Conservation (phyloP, 1,139 yeast species). For the Kodamaea plutei region DNA sequence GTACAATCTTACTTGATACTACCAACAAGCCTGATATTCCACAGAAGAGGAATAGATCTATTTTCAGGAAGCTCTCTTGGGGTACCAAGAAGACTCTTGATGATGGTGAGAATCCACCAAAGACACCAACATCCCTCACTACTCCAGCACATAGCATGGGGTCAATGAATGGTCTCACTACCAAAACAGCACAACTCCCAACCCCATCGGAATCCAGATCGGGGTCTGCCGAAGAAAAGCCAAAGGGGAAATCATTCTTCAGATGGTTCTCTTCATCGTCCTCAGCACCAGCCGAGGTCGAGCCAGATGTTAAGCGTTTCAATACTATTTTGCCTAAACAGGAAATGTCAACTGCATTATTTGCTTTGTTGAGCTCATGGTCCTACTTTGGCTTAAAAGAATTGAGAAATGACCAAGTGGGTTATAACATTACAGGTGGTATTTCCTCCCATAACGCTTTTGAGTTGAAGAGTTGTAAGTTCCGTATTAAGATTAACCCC, state of each 20-base stretch:
- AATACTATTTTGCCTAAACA: slow-evolving; percentile 45
- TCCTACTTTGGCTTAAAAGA: slow-evolving; percentile 64
- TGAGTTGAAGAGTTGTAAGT: slow-evolving; percentile 61
- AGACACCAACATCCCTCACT: slow-evolving; percentile 1
- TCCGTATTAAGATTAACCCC: slow-evolving; percentile 48
- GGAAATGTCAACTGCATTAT: slow-evolving; percentile 63
- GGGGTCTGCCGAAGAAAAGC: slow-evolving; percentile 31
- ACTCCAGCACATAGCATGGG: not conserved
- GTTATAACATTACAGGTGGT: slow-evolving; percentile 51
- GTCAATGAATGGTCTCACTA: not conserved
- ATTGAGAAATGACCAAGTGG: slow-evolving; percentile 43
- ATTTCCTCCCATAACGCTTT: slow-evolving; percentile 59
- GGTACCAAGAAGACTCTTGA: slow-evolving; percentile 39
- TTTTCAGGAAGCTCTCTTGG: slow-evolving; percentile 65
- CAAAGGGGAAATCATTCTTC: slow-evolving; percentile 32
- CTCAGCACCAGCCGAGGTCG: slow-evolving; percentile 5
- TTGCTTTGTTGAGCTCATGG: slow-evolving; percentile 64
- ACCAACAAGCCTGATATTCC: slow-evolving; percentile 20
- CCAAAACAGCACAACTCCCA: slow-evolving; percentile 18
- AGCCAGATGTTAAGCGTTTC: slow-evolving; percentile 31
- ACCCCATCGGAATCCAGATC: slow-evolving; percentile 37
- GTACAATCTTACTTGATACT: slow-evolving; percentile 32
- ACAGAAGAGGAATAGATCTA: slow-evolving; percentile 42
- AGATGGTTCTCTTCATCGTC: slow-evolving; percentile 39
- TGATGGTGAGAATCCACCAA: slow-evolving; percentile 9